Base-by-base conservation (phyloP, 345 rosid genomes). In the Leavenworthia alabamica region DNA sequence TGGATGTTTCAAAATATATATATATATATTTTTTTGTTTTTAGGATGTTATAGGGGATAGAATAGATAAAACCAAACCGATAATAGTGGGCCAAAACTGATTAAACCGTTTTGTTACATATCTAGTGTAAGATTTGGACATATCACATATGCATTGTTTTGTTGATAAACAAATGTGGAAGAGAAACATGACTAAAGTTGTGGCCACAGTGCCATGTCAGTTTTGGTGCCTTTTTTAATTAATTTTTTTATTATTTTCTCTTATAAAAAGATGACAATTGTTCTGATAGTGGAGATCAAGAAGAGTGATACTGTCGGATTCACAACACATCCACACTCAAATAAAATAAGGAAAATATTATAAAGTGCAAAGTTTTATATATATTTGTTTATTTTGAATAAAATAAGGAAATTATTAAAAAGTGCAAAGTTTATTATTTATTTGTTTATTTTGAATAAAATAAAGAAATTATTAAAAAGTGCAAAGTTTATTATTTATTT, bases 121-220 rank as follows among this genome's bases (percentile, higher is more conserved):
- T 39, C 12, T 28, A 37, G 58, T 31, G 16, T 14, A 52, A 29
- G 12, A 20, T 20, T 20, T 59, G 53, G 45, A 58, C 45, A 41
- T 47, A 47, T 33, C 27, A 43, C 52, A 75, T 70, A 45, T 36
- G 46, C 58, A 57, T 56, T 48, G 61, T 64, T n/a, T n/a, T 68
- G 70, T 65, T 74, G 65, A 70, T 75, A 75, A 64, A 77, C 58
- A 77, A 45, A 57, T 47, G 15, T 52, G 48, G 43, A 49, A 23
- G 60, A 49, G 67, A 63, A 61, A 54, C 52, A 71, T 65, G 74
- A 67, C 53, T 73, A 77, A 75, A 70, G 65, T 63, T 72, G 81
- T 66, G 54, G 73, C 67, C 73, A 81, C 79, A 72, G 79, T 55
- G 74, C 66, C 47, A 60, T 70, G 73, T 65, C 79, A 72, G 75